phyloP scores from a whole-genome alignment of 2,329 filamentous ascomycete species.

The Colletotrichum lentis region DNA sequence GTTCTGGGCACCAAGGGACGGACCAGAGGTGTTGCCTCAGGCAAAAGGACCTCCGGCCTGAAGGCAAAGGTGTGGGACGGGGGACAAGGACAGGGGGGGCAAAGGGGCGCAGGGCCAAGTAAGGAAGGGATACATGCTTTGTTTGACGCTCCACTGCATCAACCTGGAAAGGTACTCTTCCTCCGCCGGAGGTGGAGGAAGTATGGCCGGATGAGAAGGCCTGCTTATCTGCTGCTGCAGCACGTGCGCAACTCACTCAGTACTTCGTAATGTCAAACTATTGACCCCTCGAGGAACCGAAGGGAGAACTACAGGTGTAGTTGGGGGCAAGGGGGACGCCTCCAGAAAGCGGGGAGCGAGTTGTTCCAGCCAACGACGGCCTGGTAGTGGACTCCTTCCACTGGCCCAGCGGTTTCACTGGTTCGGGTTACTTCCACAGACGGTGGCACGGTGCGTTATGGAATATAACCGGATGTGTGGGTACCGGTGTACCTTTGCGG shows the following conservation, averaged over 20 bases:
- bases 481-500: too few relatives aligned
- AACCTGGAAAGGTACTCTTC: not conserved
- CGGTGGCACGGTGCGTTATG: not conserved
- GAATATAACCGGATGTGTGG: not conserved
- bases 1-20: conserved; percentile 17
- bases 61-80: conserved; percentile 4
- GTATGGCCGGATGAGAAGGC: not conserved
- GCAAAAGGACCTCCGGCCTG: not conserved
- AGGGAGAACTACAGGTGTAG: conserved; percentile 6
- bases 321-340: conserved; percentile 4
- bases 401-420: conserved; percentile 29
- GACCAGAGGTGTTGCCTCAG: conserved; percentile 19
- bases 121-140: conserved; percentile 4
- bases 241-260: conserved; percentile 2
- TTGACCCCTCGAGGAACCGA: not conserved
- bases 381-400: conserved; percentile 18
- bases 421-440: conserved; percentile 22
- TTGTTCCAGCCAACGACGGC: conserved; percentile 12
- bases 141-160: not conserved
- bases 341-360: conserved; percentile 5
- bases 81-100: conserved; percentile 1
- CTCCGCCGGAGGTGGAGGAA: conserved; percentile 5
- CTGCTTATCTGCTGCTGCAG: too few relatives aligned
- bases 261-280: not conserved
- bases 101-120: conserved; percentile 10